A percentile compares a stretch with the other conserved stretches of the same genome.
Conservation (phyloP, 177 flowering plant genomes). For the Vitis hybrid region DNA sequence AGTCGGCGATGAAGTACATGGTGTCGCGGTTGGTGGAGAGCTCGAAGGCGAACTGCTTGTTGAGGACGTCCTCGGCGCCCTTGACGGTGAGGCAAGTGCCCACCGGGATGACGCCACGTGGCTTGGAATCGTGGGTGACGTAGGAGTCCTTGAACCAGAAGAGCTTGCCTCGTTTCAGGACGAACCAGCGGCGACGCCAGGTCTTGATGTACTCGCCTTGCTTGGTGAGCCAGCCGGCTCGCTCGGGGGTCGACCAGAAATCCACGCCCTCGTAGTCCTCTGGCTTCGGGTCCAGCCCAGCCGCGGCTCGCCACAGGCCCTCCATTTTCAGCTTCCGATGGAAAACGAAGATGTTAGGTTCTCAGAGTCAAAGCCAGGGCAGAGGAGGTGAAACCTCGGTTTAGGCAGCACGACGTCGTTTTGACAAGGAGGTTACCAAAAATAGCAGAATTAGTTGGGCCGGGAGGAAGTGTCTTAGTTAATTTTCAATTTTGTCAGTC, state of each 20-base stretch:
- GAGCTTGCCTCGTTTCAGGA: slow-evolving; percentile 78
- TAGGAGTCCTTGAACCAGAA: slow-evolving; percentile 83
- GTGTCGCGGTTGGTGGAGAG: slow-evolving; percentile 34
- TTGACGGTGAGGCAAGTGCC: slow-evolving; percentile 42
- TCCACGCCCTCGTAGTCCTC: slow-evolving; percentile 34
- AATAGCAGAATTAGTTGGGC: too few relatives aligned
- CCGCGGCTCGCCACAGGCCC: slow-evolving; percentile 31
- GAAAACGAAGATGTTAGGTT: too few relatives aligned
- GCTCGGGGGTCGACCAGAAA: slow-evolving; percentile 80
- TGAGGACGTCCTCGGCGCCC: slow-evolving; percentile 47
- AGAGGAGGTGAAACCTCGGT: too few relatives aligned
- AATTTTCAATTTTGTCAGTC: too few relatives aligned
- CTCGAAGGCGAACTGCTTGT: slow-evolving; percentile 41
- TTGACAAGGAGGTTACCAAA: too few relatives aligned
- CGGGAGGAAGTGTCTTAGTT: too few relatives aligned
- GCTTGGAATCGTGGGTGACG: slow-evolving; percentile 32
- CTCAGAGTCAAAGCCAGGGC: too few relatives aligned
- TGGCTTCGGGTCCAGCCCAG: slow-evolving; percentile 16
- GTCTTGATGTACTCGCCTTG: slow-evolving; percentile 93
- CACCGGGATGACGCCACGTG: slow-evolving; percentile 46
- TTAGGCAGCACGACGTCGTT: too few relatives aligned
- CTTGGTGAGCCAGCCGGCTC: slow-evolving; percentile 81
- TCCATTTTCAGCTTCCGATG: slow-evolving; percentile 13
- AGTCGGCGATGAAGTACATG: slow-evolving; percentile 49
- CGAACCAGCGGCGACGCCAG: slow-evolving; percentile 97